Evolutionary conservation across 768 basidiomycete species (phyloP), one percentile per base, ranked within the genome.

Genomic region (Pisolithus albus): DNA sequence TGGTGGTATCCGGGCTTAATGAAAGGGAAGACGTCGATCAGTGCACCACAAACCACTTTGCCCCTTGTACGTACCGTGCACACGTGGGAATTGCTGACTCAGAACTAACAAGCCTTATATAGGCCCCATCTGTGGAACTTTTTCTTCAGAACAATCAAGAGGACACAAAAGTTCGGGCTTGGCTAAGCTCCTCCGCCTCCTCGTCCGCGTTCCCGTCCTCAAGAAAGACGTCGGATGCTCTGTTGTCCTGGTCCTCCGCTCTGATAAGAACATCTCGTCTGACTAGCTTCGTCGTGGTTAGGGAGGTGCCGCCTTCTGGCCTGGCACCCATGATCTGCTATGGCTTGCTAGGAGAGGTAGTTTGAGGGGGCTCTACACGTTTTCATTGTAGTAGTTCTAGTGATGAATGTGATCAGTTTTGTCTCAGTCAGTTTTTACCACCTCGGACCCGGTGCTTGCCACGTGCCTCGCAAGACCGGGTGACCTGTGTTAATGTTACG

Each of bases 201-300:
- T 82, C 80, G 88, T 80, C 85, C 89, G 89, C 89, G 89, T 92
- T 89, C 87, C 87, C 86, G 87, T 89, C 84, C 81, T 78, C 86
- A 76, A 88, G 78, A 89, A 37, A 55, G 62, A 81, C 52, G 67
- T 68, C 51, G 72, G 69, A 72, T 66, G 65, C 65, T 53, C 32
- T 60, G 34, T 50, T 61, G 65, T 57, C 60, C 64, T 59, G 71
- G 71, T 44, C 68, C 57, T 67, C 61, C 61, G 58, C 57, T 60
- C 56, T 63, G 57, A 67, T 54, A 54, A 59, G 59, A 54, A 61
- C 59, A 61, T 63, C 66, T 77, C 68, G 72, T 58, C 71, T 66
- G 72, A 75, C 73, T 73, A 57, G 69, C 69, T 13, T 64, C 72
- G 54, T 65, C 61, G 47, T 49, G 73, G 64, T 69, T 68, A 72